phyloP scores from a whole-genome alignment of 2,329 filamentous ascomycete genomes.

The Chaetomiaceae sp. region DNA sequence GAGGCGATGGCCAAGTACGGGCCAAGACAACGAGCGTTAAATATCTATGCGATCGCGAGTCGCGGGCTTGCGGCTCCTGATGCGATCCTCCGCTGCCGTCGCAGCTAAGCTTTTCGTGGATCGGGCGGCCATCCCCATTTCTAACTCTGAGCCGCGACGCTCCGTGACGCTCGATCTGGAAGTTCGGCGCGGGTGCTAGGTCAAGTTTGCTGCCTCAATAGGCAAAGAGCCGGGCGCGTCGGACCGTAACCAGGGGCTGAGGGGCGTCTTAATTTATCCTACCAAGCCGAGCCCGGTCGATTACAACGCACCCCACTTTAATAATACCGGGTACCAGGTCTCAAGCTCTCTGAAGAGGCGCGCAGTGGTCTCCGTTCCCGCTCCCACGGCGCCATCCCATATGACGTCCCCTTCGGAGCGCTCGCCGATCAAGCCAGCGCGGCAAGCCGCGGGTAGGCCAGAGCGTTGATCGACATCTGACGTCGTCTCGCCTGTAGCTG shows the following conservation, averaged over 20 bases:
- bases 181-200: slow-evolving; percentile 2
- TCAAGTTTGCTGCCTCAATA: neutral
- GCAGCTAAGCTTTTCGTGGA: neutral
- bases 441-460: neutral
- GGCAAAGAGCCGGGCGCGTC: slow-evolving; percentile 4
- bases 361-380: neutral
- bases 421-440: neutral
- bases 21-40: neutral
- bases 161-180: slow-evolving; percentile 10
- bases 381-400: neutral
- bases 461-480: neutral
- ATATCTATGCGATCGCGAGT: neutral
- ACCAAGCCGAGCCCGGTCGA: slow-evolving; percentile 3
- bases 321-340: neutral
- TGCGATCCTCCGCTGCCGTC: neutral
- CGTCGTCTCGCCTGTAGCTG: no score
- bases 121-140: neutral
- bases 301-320: neutral
- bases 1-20: neutral
- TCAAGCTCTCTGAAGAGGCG: neutral
- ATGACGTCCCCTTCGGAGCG: neutral
- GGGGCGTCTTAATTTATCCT: slow-evolving; percentile 5
- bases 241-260: slow-evolving; percentile 2
- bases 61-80: neutral
- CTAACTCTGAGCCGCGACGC: neutral